phyloP scores from a whole-genome alignment of 176 grass and related monocot species.

The Eragrostis nindensis region DNA sequence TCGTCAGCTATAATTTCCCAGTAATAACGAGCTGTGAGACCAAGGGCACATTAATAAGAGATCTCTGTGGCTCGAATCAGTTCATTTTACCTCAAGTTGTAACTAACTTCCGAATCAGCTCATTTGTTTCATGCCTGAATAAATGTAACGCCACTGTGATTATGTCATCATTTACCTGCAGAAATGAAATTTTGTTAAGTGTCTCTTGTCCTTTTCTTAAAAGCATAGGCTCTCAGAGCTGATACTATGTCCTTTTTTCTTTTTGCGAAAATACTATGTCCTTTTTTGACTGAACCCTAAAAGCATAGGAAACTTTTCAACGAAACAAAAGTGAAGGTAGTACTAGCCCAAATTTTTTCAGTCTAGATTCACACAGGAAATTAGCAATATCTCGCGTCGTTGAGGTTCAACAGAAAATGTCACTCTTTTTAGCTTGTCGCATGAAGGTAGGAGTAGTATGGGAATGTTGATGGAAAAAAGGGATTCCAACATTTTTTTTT shows the following conservation, averaged over 20 bases:
- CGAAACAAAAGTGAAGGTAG: neutral
- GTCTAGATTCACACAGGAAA: too few species aligned
- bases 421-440: too few species aligned
- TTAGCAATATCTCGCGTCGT: neutral
- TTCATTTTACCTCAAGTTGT: constrained; percentile 11
- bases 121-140: constrained; percentile 13
- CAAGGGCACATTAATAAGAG: constrained; percentile 20
- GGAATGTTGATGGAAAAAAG: too few species aligned
- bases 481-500: too few species aligned
- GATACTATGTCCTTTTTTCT: too few species aligned
- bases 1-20: constrained; percentile 20
- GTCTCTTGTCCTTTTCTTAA: neutral
- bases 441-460: too few species aligned
- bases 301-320: neutral
- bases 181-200: neutral
- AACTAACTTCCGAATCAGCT: neutral
- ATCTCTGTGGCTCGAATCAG: constrained; percentile 7
- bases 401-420: neutral
- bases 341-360: neutral
- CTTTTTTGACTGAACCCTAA: neutral
- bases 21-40: constrained; percentile 22
- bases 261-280: too few species aligned
- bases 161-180: neutral
- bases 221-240: too few species aligned
- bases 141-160: constrained; percentile 16